These are phyloP conservation scores for Mollisiaceae sp. DNA, from an alignment of 2,329 filamentous ascomycete species.

Conservation along the genomic window DNA sequence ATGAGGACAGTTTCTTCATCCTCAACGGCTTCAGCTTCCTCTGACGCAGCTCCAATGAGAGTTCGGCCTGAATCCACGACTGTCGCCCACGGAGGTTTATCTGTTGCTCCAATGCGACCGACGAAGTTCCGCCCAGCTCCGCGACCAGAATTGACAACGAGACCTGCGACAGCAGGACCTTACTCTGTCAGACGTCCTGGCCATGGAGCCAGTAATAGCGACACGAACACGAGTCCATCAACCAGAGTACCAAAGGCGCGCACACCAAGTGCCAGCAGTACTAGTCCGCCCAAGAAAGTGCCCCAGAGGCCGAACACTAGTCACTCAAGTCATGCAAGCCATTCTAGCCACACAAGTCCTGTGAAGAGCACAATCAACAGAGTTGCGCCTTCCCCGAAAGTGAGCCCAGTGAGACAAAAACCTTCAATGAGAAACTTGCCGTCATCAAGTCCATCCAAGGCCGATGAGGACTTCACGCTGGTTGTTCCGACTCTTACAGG, in stretches of 20 bases:
- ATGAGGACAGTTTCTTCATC: slow-evolving; percentile 49
- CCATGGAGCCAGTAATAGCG: slow-evolving; percentile 39
- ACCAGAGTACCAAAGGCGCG: slow-evolving; percentile 51
- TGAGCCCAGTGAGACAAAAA: slow-evolving; percentile 33
- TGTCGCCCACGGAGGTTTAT: slow-evolving; percentile 59
- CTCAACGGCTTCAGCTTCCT: slow-evolving; percentile 42
- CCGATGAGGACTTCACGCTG: slow-evolving; percentile 60
- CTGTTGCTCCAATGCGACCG: slow-evolving; percentile 67
- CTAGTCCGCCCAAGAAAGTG: slow-evolving; percentile 44
- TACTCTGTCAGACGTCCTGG: slow-evolving; percentile 61
- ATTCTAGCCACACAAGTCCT: slow-evolving; percentile 48
- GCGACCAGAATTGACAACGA: slow-evolving; percentile 59
- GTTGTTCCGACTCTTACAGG: slow-evolving; percentile 54
- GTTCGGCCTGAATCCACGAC: slow-evolving; percentile 48
- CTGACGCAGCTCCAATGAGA: slow-evolving; percentile 47
- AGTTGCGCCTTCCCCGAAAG: slow-evolving; percentile 24
- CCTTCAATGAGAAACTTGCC: slow-evolving; percentile 25
- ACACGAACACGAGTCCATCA: slow-evolving; percentile 40
- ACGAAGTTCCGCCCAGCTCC: slow-evolving; percentile 50
- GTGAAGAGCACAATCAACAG: slow-evolving; percentile 43
- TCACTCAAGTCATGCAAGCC: slow-evolving; percentile 42
- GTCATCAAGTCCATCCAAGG: slow-evolving; percentile 49
- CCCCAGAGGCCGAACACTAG: slow-evolving; percentile 42
- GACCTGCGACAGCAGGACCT: slow-evolving; percentile 68
- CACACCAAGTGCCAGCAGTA: slow-evolving; percentile 56